A percentile compares a stretch with the other conserved stretches of the same genome.
phyloP scores from a whole-genome alignment of 1,284 basidiomycete genomes.

The Lentinus polychrous region DNA sequence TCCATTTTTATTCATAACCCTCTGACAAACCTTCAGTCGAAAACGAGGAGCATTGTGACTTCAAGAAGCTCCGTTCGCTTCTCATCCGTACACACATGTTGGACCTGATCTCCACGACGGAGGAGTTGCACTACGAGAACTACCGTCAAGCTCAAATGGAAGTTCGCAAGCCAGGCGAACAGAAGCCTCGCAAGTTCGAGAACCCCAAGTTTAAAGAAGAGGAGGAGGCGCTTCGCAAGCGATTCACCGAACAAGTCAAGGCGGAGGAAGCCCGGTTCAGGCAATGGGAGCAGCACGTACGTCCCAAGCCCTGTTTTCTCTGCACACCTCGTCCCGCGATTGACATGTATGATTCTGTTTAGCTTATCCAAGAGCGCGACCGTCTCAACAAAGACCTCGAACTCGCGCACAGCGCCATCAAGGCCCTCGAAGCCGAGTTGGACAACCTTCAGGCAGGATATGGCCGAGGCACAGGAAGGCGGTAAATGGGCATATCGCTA shows the following conservation, averaged over 20 bases:
- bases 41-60: constrained; percentile 99
- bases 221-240: constrained; percentile 92
- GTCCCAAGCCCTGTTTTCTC: constrained; percentile 23
- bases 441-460: constrained; percentile 87
- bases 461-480: constrained; percentile 65
- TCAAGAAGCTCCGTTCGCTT: constrained; percentile 94
- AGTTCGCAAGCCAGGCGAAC: constrained; percentile 98
- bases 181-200: constrained; percentile 98
- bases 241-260: constrained; percentile 99
- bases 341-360: constrained; percentile 12
- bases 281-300: constrained; percentile 98
- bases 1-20: constrained; percentile 1
- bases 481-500: constrained; percentile 33
- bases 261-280: constrained; percentile 96
- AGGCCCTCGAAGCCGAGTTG: constrained; percentile 82
- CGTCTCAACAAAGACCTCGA: constrained; percentile 96
- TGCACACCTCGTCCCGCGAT: background rate
- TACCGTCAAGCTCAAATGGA: constrained; percentile 99
- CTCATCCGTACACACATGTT: constrained; percentile 99
- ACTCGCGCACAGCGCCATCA: constrained; percentile 87
- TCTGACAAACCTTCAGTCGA: constrained; percentile 55
- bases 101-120: constrained; percentile 93
- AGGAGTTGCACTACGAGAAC: constrained; percentile 96
- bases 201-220: constrained; percentile 99
- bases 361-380: constrained; percentile 96